phyloP scores from a whole-genome alignment of 202 grass and related monocot species.

The Cymbopogon flexuosus region DNA sequence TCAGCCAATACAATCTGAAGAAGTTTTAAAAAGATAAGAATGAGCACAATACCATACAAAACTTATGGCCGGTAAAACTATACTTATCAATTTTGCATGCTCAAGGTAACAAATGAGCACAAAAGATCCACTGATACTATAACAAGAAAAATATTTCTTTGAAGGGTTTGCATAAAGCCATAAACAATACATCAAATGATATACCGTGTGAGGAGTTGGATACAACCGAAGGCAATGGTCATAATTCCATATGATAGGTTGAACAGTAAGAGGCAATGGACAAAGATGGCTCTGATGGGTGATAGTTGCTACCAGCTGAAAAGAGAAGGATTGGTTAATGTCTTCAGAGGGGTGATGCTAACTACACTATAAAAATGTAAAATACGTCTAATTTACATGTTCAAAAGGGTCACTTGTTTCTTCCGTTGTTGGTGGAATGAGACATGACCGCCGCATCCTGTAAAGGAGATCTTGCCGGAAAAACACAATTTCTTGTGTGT shows the following conservation, averaged over 20 bases:
- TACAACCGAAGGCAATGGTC: conserved; percentile 91
- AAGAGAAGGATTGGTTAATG: conserved; percentile 34
- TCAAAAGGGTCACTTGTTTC: conserved; percentile 93
- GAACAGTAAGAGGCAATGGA: conserved; percentile 86
- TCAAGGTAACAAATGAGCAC: conserved; percentile 24
- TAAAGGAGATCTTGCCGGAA: conserved; percentile 97
- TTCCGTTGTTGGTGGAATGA: conserved; percentile 73
- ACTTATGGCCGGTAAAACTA: background rate
- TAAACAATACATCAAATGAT: conserved; percentile 21
- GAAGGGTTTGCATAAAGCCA: background rate
- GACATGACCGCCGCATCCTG: conserved; percentile 80
- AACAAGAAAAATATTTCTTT: background rate
- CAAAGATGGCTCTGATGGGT: conserved; percentile 99
- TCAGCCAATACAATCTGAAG: conserved; percentile 89
- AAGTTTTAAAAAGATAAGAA: conserved; percentile 40
- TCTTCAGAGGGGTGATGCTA: background rate
- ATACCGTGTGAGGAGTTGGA: conserved; percentile 87
- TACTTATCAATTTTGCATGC: background rate
- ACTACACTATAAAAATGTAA: background rate
- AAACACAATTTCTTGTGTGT: conserved; percentile 96
- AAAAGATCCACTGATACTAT: conserved; percentile 18
- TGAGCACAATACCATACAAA: conserved; percentile 22
- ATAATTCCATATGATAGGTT: conserved; percentile 98
- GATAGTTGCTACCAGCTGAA: conserved; percentile 89
- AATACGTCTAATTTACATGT: conserved; percentile 47